phyloP scores from a whole-genome alignment of 2,329 filamentous ascomycete genomes.

The Xylariaceae sp. region DNA sequence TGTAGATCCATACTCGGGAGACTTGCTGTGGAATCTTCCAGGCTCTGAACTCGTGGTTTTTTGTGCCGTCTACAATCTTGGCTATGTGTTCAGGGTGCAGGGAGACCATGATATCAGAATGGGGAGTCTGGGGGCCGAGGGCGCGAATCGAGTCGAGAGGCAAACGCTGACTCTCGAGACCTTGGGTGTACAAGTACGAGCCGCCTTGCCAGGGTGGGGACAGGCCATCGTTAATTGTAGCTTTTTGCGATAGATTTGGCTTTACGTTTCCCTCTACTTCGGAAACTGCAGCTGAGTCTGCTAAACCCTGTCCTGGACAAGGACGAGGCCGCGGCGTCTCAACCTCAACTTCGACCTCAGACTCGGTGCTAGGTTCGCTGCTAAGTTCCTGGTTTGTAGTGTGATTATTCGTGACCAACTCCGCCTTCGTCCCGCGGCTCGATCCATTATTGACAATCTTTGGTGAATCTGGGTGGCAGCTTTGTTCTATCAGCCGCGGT shows the following conservation, averaged over 20 bases:
- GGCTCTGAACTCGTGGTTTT: constrained; percentile 52
- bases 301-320: background rate
- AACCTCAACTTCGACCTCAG: constrained; percentile 3
- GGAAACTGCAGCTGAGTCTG: constrained; percentile 1
- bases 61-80: constrained; percentile 46
- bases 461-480: background rate
- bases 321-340: constrained; percentile 1
- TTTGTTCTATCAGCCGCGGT: background rate
- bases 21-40: constrained; percentile 54
- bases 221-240: constrained; percentile 11
- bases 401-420: background rate
- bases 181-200: constrained; percentile 29
- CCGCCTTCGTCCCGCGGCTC: background rate
- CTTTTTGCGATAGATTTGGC: constrained; percentile 12
- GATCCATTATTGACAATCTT: background rate
- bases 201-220: constrained; percentile 12
- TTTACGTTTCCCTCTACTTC: constrained; percentile 15
- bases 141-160: constrained; percentile 29
- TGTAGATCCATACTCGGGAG: constrained; percentile 60
- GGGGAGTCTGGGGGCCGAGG: constrained; percentile 40
- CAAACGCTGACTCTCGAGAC: constrained; percentile 34
- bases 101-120: constrained; percentile 42
- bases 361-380: background rate
- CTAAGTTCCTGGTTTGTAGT: background rate
- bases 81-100: constrained; percentile 57